Evolutionary conservation across 2,329 filamentous ascomycete species (phyloP).

Genomic region (Aspergillus pseudoterreus): DNA sequence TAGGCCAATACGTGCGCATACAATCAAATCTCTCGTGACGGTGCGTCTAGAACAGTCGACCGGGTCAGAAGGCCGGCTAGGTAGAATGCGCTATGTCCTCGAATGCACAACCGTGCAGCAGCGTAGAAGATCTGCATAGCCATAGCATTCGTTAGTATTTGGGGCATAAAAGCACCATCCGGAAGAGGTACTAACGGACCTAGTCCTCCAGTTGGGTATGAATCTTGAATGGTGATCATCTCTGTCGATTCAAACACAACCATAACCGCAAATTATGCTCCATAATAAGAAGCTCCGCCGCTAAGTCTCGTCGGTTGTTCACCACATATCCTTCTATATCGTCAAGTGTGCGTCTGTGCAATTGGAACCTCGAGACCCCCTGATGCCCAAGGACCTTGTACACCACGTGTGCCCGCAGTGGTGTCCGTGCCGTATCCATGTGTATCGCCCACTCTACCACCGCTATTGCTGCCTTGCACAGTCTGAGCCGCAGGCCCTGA

Average conservation of each 20-base stretch:
- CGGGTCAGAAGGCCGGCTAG: background rate
- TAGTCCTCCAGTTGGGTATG: too few species aligned
- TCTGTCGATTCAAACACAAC: too few species aligned
- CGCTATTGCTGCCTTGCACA: constrained; percentile 14
- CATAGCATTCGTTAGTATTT: too few species aligned
- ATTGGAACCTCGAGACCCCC: constrained; percentile 27
- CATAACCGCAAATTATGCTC: too few species aligned
- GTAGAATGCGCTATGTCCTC: background rate
- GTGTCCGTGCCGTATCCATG: constrained; percentile 21
- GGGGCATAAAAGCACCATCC: too few species aligned
- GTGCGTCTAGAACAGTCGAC: background rate
- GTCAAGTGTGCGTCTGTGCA: constrained; percentile 17
- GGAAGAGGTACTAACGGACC: too few species aligned
- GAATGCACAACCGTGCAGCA: background rate
- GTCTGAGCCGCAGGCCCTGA: constrained; percentile 15
- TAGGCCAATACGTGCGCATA: background rate
- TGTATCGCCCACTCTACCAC: constrained; percentile 16
- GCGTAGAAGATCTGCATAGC: too few species aligned
- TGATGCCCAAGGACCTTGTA: constrained; percentile 26
- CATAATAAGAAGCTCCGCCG: too few species aligned
- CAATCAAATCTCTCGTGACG: background rate
- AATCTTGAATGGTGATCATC: too few species aligned
- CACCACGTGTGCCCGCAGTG: constrained; percentile 21
- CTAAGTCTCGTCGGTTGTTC: too few species aligned
- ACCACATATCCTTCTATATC: too few species aligned